phyloP scores from a whole-genome alignment of 2,329 filamentous ascomycete species.

The Huntiella abstrusa region DNA sequence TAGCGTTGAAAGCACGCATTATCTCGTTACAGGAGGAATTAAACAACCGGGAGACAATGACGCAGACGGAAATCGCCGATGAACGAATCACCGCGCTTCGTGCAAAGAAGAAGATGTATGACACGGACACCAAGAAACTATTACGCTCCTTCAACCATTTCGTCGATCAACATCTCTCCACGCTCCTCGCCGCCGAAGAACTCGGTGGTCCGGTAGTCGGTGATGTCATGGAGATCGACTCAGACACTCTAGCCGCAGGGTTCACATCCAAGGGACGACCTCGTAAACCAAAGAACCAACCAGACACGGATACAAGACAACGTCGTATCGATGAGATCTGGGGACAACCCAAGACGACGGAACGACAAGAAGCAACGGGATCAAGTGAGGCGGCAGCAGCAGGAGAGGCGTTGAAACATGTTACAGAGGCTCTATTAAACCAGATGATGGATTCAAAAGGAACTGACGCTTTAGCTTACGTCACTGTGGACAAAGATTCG shows the following conservation, averaged over 20 bases:
- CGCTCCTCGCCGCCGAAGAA: slow-evolving; percentile 67
- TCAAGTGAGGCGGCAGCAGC: slow-evolving; percentile 32
- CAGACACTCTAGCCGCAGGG: slow-evolving; percentile 38
- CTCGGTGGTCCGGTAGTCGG: slow-evolving; percentile 69
- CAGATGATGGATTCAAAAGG: slow-evolving; percentile 34
- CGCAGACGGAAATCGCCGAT: slow-evolving; percentile 39
- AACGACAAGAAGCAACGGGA: slow-evolving; percentile 14
- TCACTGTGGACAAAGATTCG: slow-evolving; percentile 38
- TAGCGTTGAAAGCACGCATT: slow-evolving; percentile 38
- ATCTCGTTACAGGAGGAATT: slow-evolving; percentile 37
- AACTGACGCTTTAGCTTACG: slow-evolving; percentile 36
- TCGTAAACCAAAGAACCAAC: slow-evolving; percentile 27
- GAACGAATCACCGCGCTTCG: slow-evolving; percentile 44
- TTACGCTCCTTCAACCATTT: slow-evolving; percentile 49
- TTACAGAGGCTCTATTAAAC: slow-evolving; percentile 43
- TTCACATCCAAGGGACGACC: slow-evolving; percentile 41
- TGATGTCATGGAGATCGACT: slow-evolving; percentile 45
- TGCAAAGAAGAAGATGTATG: slow-evolving; percentile 38
- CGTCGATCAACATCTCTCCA: slow-evolving; percentile 49
- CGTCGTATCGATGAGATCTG: slow-evolving; percentile 46
- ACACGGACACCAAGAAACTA: slow-evolving; percentile 39
- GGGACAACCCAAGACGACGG: slow-evolving; percentile 21
- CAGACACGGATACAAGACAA: slow-evolving; percentile 33
- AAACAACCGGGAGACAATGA: slow-evolving; percentile 36
- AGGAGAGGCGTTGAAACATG: slow-evolving; percentile 35